Percentiles rank a stretch among this genome's conserved stretches.
These are phyloP conservation scores for Nicotiana sylvestris DNA, from an alignment of 257 asterid species.

Conservation along the genomic window DNA sequence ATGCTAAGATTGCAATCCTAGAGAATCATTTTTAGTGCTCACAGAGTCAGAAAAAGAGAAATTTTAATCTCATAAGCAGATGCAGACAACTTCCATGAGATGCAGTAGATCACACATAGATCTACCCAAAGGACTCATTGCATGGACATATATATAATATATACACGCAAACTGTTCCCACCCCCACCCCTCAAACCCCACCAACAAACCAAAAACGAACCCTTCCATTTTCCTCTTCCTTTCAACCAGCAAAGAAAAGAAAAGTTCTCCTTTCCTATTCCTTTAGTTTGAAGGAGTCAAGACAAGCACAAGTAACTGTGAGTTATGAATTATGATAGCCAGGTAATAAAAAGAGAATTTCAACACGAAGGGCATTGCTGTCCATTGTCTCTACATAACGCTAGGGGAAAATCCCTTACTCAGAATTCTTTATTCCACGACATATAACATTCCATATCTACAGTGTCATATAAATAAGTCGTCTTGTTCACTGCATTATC, in stretches of 20 bases:
- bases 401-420: not conserved
- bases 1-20: slow-evolving; percentile 31
- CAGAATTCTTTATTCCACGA: not conserved
- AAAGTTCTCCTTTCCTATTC: not conserved
- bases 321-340: not conserved
- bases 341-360: not conserved
- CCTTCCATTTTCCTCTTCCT: not conserved
- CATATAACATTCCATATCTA: not conserved
- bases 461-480: not conserved
- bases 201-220: not conserved
- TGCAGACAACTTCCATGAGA: not conserved
- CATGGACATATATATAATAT: not conserved
- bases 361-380: not conserved
- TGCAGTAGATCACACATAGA: not conserved
- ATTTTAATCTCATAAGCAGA: not conserved
- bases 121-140: not conserved
- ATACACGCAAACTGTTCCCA: no score
- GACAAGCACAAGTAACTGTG: not conserved
- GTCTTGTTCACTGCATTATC: not conserved
- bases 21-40: not conserved
- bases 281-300: not conserved
- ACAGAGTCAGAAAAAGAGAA: not conserved
- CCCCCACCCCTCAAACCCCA: not conserved
- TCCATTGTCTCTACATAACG: not conserved
- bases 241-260: not conserved